Conservation (phyloP, 1,284 basidiomycete species). For the Ustilago loliicola region DNA sequence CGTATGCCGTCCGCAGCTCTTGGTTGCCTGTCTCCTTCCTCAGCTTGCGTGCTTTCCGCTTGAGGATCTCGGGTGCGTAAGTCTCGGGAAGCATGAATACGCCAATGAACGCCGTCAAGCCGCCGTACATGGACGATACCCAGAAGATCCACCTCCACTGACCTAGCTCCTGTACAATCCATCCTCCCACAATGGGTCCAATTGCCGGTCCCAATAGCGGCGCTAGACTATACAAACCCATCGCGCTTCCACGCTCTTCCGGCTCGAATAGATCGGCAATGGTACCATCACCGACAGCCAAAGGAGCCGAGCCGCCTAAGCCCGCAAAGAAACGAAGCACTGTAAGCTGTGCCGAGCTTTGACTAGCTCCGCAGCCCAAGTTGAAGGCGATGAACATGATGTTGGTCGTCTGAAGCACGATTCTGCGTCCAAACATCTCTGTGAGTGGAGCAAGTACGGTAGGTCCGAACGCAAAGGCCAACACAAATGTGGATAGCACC, state of each 20-base stretch:
- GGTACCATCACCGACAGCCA: slow-evolving; percentile 73
- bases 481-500: slow-evolving; percentile 61
- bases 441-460: slow-evolving; percentile 73
- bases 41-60: slow-evolving; percentile 71
- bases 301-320: slow-evolving; percentile 74
- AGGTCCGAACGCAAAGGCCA: slow-evolving; percentile 62
- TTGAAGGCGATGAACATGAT: slow-evolving; percentile 63
- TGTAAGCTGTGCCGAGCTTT: slow-evolving; percentile 48
- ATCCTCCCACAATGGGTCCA: slow-evolving; percentile 51
- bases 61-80: slow-evolving; percentile 68
- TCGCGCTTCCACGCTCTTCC: slow-evolving; percentile 78
- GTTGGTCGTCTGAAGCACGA: slow-evolving; percentile 60
- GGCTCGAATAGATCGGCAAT: slow-evolving; percentile 79
- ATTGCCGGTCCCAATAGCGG: slow-evolving; percentile 61
- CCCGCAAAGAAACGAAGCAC: slow-evolving; percentile 80
- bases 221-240: slow-evolving; percentile 78
- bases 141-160: slow-evolving; percentile 61
- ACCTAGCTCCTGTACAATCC: slow-evolving; percentile 51
- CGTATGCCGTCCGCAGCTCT: slow-evolving; percentile 56
- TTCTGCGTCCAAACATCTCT: slow-evolving; percentile 73
- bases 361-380: slow-evolving; percentile 58
- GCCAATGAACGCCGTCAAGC: slow-evolving; percentile 51
- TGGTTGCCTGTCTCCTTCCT: slow-evolving; percentile 71
- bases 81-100: slow-evolving; percentile 66
- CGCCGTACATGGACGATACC: slow-evolving; percentile 54